Conservation (phyloP, 192 early-diverging fungal genomes). For the Entophlyctis luteolus region DNA sequence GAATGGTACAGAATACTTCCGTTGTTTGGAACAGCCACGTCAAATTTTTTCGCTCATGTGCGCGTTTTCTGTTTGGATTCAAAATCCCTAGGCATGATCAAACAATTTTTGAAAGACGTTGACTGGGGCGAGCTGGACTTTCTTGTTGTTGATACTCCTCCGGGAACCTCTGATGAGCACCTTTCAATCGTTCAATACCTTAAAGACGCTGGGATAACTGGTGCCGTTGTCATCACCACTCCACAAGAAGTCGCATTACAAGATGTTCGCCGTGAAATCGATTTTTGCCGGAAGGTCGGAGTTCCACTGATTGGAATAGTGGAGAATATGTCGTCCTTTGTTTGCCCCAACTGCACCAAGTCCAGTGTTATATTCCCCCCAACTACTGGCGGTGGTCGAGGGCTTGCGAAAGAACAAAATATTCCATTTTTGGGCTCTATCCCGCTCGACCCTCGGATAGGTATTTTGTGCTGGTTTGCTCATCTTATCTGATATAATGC, state of each 20-base stretch:
- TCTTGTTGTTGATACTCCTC: slow-evolving; percentile 93
- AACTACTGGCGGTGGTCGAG: slow-evolving; percentile 77
- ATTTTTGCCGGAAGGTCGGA: slow-evolving; percentile 54
- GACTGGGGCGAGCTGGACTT: slow-evolving; percentile 96
- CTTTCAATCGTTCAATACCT: slow-evolving; percentile 87
- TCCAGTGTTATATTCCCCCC: slow-evolving; percentile 86
- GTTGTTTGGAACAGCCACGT: neutral
- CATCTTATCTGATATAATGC: slow-evolving; percentile 6
- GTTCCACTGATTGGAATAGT: slow-evolving; percentile 48
- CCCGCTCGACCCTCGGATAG: slow-evolving; percentile 82
- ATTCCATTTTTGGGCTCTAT: slow-evolving; percentile 86
- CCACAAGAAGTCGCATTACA: slow-evolving; percentile 74
- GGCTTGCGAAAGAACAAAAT: slow-evolving; percentile 79
- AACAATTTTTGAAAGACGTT: slow-evolving; percentile 92
- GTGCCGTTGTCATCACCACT: slow-evolving; percentile 94
- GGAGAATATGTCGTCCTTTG: slow-evolving; percentile 56
- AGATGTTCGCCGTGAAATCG: slow-evolving; percentile 59
- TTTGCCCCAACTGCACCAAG: slow-evolving; percentile 54
- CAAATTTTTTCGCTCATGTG: too few relatives aligned
- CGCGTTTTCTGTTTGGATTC: too few relatives aligned
- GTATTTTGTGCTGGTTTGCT: slow-evolving; percentile 20
- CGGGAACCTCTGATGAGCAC: slow-evolving; percentile 97
- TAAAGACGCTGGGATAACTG: slow-evolving; percentile 67
- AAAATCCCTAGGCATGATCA: slow-evolving; percentile 82
- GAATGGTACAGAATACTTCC: slow-evolving; percentile 57